Base-by-base conservation (phyloP, 2,329 filamentous ascomycete species). In the Capronia epimyces region DNA sequence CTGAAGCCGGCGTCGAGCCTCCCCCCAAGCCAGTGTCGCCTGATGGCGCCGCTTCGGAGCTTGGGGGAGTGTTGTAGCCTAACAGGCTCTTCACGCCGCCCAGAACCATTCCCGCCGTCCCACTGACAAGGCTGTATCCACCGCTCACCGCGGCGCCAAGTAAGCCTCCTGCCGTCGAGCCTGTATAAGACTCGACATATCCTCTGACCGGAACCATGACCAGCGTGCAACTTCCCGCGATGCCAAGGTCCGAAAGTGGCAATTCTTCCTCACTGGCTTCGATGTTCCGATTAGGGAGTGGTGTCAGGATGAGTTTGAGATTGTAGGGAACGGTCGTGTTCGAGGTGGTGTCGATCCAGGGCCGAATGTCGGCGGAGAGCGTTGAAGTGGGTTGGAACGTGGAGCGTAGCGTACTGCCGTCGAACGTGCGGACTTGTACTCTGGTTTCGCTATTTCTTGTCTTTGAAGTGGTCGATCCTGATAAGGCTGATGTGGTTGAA, bases 251-350 rank as follows among this genome's bases (percentile, higher is more conserved):
- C 12, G 75, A 71, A 0, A 96, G 75, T 0, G 77, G 75, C 57
- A 83, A 74, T 29, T 75, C 76, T 67, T 96, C 91, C 56, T 96
- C 89, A 0, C 79, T 76, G 3, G 83, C 79, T 27, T 85, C 83
- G 51, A 97, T 82, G 8, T 78, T 81, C 56, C 80, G 81, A 65
- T 84, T 93, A 1, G 89, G 87, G 16, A 82, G 71, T 0, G 90
- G 90, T 0, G 86, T 83, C 2, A 94, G 75, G 29, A 96, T 83
- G 42, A 94, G 81, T 64, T 89, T 89, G 70, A 97, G 90, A 10
- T 78, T 85, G 67, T 89, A 97, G 0, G 89, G 87, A 10, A 75
- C 66, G 24, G 76, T 72, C 16, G 76, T 78, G 37, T 80, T 78
- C 9, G 67, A 72, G 55, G 80, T 74, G 50, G 77, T 72, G 48